These are phyloP conservation scores for Lithospermum erythrorhizon DNA, from an alignment of 257 asterid genomes.

Conservation along the genomic window DNA sequence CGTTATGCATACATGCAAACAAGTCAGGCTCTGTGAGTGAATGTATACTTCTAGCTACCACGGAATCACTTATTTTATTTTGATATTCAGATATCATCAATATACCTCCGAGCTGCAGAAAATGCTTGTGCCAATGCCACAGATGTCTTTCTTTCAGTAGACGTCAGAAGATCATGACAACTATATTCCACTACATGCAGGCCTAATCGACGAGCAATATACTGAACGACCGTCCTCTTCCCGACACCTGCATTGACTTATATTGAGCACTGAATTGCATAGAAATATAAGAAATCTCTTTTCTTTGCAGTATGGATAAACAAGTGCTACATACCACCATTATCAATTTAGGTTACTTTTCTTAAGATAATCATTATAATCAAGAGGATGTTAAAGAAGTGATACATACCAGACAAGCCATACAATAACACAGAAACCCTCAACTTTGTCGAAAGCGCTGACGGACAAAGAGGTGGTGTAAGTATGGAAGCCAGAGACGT, in stretches of 20 bases:
- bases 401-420: slow-evolving; percentile 64
- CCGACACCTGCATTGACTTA: slow-evolving; percentile 61
- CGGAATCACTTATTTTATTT: not conserved
- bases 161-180: slow-evolving; percentile 65
- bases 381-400: slow-evolving; percentile 7
- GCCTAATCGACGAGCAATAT: slow-evolving; percentile 77
- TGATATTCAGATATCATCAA: not conserved
- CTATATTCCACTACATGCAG: slow-evolving; percentile 87
- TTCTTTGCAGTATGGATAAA: not conserved
- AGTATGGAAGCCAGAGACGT: slow-evolving; percentile 64
- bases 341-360: not conserved
- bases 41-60: not conserved
- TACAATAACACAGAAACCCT: slow-evolving; percentile 73
- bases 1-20: too few species aligned
- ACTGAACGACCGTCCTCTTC: slow-evolving; percentile 73
- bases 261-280: slow-evolving; percentile 13
- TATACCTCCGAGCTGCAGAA: slow-evolving; percentile 64
- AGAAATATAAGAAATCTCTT: not conserved
- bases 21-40: not conserved
- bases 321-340: too few species aligned
- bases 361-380: not conserved
- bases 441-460: slow-evolving; percentile 68
- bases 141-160: slow-evolving; percentile 79
- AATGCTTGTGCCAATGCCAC: slow-evolving; percentile 83
- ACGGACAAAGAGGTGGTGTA: slow-evolving; percentile 75